Evolutionary conservation across 768 basidiomycete species (phyloP).

Genomic region (Naematelia aurantialba): DNA sequence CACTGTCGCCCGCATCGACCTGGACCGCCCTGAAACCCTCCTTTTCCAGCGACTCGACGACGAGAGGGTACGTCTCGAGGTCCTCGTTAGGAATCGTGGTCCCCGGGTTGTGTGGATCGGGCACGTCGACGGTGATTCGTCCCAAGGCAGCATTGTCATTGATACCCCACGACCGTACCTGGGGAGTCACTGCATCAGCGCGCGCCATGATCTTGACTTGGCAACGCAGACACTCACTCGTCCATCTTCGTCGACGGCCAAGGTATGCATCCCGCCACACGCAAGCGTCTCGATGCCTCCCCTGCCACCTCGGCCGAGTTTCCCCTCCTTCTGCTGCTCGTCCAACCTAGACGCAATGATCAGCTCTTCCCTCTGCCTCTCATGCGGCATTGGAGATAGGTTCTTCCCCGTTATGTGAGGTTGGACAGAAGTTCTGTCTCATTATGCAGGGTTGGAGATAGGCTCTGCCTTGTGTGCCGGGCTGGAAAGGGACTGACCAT

Average conservation of each 20-base stretch:
- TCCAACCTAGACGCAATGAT: slow-evolving; percentile 54
- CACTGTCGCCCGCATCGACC: slow-evolving; percentile 79
- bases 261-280: slow-evolving; percentile 82
- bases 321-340: slow-evolving; percentile 66
- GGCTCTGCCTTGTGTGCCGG: no score
- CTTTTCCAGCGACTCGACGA: slow-evolving; percentile 60
- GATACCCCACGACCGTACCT: slow-evolving; percentile 51
- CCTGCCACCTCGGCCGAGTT: slow-evolving; percentile 58
- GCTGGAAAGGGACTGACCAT: no score
- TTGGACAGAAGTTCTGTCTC: no score
- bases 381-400: no score
- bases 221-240: slow-evolving; percentile 64
- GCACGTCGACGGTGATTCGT: slow-evolving; percentile 63
- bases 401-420: no score
- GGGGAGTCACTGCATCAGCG: slow-evolving; percentile 5
- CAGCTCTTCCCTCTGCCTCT: no score
- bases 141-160: slow-evolving; percentile 89
- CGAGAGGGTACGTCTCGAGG: slow-evolving; percentile 53
- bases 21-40: slow-evolving; percentile 79
- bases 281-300: slow-evolving; percentile 73
- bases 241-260: slow-evolving; percentile 85
- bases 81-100: slow-evolving; percentile 47
- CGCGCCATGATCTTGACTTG: neutral
- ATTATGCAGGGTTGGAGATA: no score
- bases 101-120: slow-evolving; percentile 45